Base-by-base conservation (phyloP, 805 yeast genomes). In the Yamadazyma philogaea region DNA sequence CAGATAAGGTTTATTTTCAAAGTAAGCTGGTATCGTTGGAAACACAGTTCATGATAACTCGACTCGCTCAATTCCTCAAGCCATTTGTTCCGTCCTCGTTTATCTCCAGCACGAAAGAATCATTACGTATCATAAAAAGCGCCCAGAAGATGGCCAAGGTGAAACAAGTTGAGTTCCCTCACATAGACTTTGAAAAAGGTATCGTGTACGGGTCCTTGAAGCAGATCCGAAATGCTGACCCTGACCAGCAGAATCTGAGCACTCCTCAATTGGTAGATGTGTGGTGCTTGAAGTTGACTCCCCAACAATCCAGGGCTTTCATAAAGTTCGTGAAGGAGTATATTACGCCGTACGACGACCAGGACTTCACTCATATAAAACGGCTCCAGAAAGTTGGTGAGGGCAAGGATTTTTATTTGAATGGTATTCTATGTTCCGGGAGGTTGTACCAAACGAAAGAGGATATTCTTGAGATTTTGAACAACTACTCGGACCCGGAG, bases 261-360 rank as follows among this genome's bases (percentile, higher is more conserved):
- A n/a, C 43, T 30, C 70, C 70, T 1, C 47, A 55, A 2, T 53
- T 74, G 2, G 46, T 63, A 1, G 43, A 54, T 1, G 78, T 70
- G 1, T 79, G 84, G 84, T 59, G 70, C 24, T 70, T 79, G 39
- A 66, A 62, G 18, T 68, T 79, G 14, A 43, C 51, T 1, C 74
- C 82, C 3, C 45, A 34, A 17, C 52, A 56, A n/a, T 59, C 70
- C 2, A 61, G 61, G 42, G 38, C 40, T 16, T 43, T 68, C 14
- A 46, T 64, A 11, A 32, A 47, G 1, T 52, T 64, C 19, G 54
- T 68, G 1, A 54, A 60, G 17, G 59, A 60, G n/a, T 44, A 40
- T 12, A 41, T 67, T 7, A 47, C 55, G 5, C 59, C 63, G 6
- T 41, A 49, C 14, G 74, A 69, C 26, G 36, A 35, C 6, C 35